phyloP scores from a whole-genome alignment of 164 flowering plant species.

The Houttuynia cordata region DNA sequence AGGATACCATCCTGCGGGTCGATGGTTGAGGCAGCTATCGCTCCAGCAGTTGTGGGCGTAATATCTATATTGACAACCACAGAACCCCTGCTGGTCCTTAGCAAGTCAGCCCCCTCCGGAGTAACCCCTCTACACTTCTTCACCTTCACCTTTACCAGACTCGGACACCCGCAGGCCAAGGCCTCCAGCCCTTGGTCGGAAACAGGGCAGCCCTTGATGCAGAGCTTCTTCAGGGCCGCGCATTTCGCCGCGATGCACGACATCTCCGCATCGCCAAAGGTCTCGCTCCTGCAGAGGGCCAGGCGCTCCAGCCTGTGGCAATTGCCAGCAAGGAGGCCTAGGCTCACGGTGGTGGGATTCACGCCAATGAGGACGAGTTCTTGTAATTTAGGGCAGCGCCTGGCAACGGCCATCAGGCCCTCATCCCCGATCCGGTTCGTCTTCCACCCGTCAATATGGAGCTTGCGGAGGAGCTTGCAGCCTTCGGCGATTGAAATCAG shows the following conservation, averaged over 20 bases:
- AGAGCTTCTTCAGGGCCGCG: conserved; percentile 63
- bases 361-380: conserved; percentile 85
- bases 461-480: conserved; percentile 72
- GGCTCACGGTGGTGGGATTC: conserved; percentile 49
- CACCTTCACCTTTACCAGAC: conserved; percentile 87
- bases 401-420: conserved; percentile 60
- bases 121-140: conserved; percentile 83
- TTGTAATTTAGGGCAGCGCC: conserved; percentile 50
- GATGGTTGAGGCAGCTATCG: conserved; percentile 13
- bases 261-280: conserved; percentile 71
- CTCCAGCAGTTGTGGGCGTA: conserved; percentile 9
- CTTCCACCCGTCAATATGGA: conserved; percentile 95
- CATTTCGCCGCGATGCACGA: conserved; percentile 70
- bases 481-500: conserved; percentile 44
- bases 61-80: conserved; percentile 54
- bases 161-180: conserved; percentile 79
- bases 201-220: conserved; percentile 83
- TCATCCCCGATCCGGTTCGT: conserved; percentile 80
- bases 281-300: conserved; percentile 79
- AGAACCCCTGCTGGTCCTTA: conserved; percentile 39
- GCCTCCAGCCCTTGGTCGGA: conserved; percentile 68
- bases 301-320: conserved; percentile 66
- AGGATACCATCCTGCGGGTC: conserved; percentile 39
- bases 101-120: conserved; percentile 45
- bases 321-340: conserved; percentile 48